Base-by-base conservation (phyloP, 2,329 filamentous ascomycete genomes). In the Aureobasidium vineae region DNA sequence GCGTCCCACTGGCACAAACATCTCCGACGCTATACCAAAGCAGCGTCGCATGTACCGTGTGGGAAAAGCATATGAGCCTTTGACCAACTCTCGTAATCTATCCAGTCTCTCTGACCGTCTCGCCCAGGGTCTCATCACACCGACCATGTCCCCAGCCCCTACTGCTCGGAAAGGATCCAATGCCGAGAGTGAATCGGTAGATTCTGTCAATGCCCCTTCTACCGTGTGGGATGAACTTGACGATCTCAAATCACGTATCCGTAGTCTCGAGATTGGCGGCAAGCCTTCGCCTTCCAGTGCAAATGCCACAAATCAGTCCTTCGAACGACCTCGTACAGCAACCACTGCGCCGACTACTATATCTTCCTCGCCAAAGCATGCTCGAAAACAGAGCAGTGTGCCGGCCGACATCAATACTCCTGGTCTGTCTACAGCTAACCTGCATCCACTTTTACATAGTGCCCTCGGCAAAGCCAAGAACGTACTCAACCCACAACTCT, bases 151-250 rank as follows among this genome's bases (percentile, higher is more conserved):
- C 3, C 61, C 61, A 10, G 47, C 33, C 19, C 64, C 41, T 3
- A 36, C 53, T 23, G 82, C 83, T 52, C 75, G 49, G 79, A 84
- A 67, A 79, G 77, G 21, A 71, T 81, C 33, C 88, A 63, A 93
- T 41, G 56, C 70, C 10, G 75, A 75, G 38, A 75, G 92, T 0
- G 92, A 95, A 72, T 98, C 95, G 0, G 94, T 90, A 0, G 84
- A 90, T 40, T 98, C 95, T 0, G 95, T 91, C 0, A 92, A 89
- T 1, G 92, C 91, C 1, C 91, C 93, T 15, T 96, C 92, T 1
- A 97, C 92, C 0, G 91, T 99, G 2, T 99, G 95, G 95, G 95
- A 98, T 75, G 95, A 99, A 77, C 80, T 99, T 33, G 95, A 98
- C 72, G 95, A 98, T 70, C 80, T 99, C 54, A 98, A 98, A 76